A percentile compares a stretch with the other conserved stretches of the same genome.
These are phyloP conservation scores for Prasinococcaceae sp. DNA, from an alignment of 139 green algal species.

Conservation along the genomic window DNA sequence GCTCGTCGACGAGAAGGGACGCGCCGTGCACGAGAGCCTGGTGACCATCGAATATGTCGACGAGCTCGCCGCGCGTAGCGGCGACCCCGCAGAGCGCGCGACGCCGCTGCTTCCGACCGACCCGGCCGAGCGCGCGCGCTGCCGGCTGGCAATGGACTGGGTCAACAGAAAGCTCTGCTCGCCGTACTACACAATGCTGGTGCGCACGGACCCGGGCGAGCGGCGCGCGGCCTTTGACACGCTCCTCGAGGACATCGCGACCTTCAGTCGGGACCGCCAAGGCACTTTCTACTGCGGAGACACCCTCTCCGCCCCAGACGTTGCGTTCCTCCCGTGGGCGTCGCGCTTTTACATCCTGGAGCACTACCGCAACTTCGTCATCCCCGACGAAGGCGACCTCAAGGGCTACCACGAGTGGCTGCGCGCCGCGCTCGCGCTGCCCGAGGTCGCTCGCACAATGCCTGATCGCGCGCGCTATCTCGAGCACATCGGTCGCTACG, in stretches of 20 bases:
- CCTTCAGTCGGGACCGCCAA: background rate
- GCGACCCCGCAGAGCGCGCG: background rate
- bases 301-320: slow-evolving; percentile 4
- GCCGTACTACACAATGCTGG: slow-evolving; percentile 13
- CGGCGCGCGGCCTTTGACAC: slow-evolving; percentile 12
- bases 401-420: slow-evolving; percentile 6
- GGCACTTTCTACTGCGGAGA: background rate
- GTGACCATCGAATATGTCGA: slow-evolving; percentile 14
- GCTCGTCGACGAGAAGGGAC: background rate
- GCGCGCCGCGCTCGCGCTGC: background rate
- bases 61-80: slow-evolving; percentile 1
- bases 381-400: background rate
- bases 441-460: background rate
- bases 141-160: background rate
- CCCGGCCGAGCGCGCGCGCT: slow-evolving; percentile 6
- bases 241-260: slow-evolving; percentile 5
- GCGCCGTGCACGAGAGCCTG: slow-evolving; percentile 7
- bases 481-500: slow-evolving; percentile 9
- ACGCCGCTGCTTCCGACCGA: background rate
- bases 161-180: slow-evolving; percentile 12
- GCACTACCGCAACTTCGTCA: slow-evolving; percentile 9
- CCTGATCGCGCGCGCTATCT: slow-evolving; percentile 10
- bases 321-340: slow-evolving; percentile 15
- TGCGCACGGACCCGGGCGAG: slow-evolving; percentile 10
- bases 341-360: slow-evolving; percentile 9